Conservation (phyloP, 2,329 filamentous ascomycete species). For the Trichoderma simmonsii region DNA sequence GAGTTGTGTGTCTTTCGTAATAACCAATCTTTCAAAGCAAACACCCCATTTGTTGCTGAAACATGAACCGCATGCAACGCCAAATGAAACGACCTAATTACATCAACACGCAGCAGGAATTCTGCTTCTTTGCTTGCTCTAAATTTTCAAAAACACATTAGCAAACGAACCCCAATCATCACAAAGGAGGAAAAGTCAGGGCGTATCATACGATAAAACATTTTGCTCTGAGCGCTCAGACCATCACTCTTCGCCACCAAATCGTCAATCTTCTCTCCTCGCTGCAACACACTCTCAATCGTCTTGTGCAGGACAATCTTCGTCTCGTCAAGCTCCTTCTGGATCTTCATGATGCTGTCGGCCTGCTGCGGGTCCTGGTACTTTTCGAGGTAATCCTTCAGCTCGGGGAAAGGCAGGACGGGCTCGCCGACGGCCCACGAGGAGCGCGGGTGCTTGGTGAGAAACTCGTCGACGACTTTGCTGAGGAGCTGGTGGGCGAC, state of each 20-base stretch:
- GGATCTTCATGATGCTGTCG: conserved; percentile 92
- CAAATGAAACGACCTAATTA: conserved; percentile 39
- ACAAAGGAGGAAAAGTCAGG: not conserved
- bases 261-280: conserved; percentile 95
- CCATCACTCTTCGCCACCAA: conserved; percentile 91
- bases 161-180: not conserved
- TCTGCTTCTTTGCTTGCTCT: conserved; percentile 74
- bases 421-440: conserved; percentile 58
- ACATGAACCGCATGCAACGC: conserved; percentile 33
- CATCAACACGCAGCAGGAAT: conserved; percentile 72
- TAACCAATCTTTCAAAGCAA: conserved; percentile 34
- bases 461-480: conserved; percentile 85
- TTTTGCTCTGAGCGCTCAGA: conserved; percentile 88
- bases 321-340: conserved; percentile 94
- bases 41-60: conserved; percentile 29
- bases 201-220: conserved; percentile 74
- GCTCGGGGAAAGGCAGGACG: conserved; percentile 62
- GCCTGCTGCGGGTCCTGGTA: conserved; percentile 88
- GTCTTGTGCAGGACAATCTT: conserved; percentile 98
- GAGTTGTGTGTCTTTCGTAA: conserved; percentile 22
- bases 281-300: conserved; percentile 80
- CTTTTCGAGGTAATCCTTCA: conserved; percentile 70
- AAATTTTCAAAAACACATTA: conserved; percentile 12
- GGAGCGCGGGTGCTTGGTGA: conserved; percentile 68
- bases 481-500: conserved; percentile 84